Evolutionary conservation across 768 basidiomycete genomes (phyloP), one percentile per base, ranked within the genome.

Genomic region (Hortiboletus campestris): DNA sequence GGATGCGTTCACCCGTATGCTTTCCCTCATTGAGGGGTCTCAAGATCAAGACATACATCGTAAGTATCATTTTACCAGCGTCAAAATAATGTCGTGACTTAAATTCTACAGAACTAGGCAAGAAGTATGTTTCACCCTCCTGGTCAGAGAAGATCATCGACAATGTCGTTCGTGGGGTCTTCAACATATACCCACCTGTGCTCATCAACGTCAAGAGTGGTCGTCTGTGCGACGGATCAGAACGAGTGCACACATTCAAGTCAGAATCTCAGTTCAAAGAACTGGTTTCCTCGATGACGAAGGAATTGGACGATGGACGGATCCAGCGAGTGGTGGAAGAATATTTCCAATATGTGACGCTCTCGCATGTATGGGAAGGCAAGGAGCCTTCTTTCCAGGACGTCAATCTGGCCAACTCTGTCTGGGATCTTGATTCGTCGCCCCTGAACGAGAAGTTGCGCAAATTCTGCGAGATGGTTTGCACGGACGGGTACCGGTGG

Each of bases 291-390:
- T 62, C 60, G n/a, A 54, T 54, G 49, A 41, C 49, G 4, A 48
- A 35, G 22, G 14, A 32, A 10, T 28, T 57, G 40, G 59, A 62
- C 46, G 22, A 42, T 12, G 7, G 14, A 22, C 46, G 35, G 5
- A 55, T 62, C 28, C 43, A 7, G 13, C 17, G 8, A 13, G 59
- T 57, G 6, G 46, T 49, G 22, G 46, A 8, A 17, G 13, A 29
- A n/a, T 62, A 54, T 17, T 53, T 62, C 12, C 32, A 41, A 44
- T 62, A 57, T 29, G 55, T 57, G 31, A 57, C 44, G 20, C 29
- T 62, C 3, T 62, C 61, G 10, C 61, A 62, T 14, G 49, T n/a
- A n/a, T n/a, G n/a, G n/a, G n/a, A n/a, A n/a, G n/a, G n/a, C n/a
- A n/a, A n/a, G n/a, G n/a, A n/a, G 17, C 56, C 56, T 1, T 22